Evolutionary conservation across 495 filamentous ascomycete genomes (phyloP).

Genomic region (Penicillium turbatum): DNA sequence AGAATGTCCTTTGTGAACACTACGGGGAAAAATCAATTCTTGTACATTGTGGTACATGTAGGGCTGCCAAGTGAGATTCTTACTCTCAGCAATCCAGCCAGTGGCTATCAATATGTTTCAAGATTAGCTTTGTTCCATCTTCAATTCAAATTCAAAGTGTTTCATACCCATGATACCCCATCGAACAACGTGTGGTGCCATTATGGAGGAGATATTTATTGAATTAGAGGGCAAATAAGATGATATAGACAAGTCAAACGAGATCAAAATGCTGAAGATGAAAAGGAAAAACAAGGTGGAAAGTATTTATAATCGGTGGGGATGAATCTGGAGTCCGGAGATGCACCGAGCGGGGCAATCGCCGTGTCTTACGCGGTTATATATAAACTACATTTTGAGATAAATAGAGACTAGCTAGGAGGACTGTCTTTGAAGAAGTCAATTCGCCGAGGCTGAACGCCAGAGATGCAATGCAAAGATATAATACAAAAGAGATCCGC

Average conservation of each 20-base stretch:
- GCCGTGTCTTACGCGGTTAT: background rate
- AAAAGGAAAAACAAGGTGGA: background rate
- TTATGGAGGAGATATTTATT: conserved; percentile 17
- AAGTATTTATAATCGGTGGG: conserved; percentile 13
- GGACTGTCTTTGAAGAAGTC: conserved; percentile 2
- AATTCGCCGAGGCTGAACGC: conserved; percentile 6
- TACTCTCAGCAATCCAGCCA: conserved; percentile 72
- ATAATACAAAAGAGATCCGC: background rate
- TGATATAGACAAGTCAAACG: no score
- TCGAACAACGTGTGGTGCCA: conserved; percentile 51
- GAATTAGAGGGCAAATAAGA: background rate
- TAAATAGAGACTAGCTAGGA: no score
- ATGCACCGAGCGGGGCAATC: conserved; percentile 33
- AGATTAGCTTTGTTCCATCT: conserved; percentile 16
- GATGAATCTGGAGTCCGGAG: conserved; percentile 17
- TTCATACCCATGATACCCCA: conserved; percentile 73
- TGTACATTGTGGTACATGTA: background rate
- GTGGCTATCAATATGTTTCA: conserved; percentile 49
- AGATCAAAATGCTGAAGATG: background rate
- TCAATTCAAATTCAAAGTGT: background rate
- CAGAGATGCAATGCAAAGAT: background rate
- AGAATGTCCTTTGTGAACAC: conserved; percentile 83
- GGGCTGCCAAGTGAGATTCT: conserved; percentile 15
- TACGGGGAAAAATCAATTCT: conserved; percentile 20
- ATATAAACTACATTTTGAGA: background rate